These are phyloP conservation scores for Dactylonectria estremocensis DNA, from an alignment of 2,329 filamentous ascomycete genomes.

Conservation along the genomic window DNA sequence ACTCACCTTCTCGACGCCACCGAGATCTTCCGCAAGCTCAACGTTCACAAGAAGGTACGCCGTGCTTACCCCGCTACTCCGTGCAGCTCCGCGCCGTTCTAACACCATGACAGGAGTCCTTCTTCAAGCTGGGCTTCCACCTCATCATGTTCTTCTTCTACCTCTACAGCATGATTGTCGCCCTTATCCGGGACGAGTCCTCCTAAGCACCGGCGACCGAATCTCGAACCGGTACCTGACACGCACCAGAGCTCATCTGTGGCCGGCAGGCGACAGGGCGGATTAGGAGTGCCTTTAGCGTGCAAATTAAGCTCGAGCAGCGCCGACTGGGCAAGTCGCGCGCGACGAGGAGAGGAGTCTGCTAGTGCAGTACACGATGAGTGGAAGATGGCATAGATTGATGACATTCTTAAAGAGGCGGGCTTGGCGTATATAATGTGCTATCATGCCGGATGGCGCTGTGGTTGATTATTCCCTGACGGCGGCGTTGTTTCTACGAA, in stretches of 20 bases:
- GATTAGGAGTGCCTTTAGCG: conserved; percentile 28
- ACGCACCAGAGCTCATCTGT: conserved; percentile 28
- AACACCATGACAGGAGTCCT: conserved; percentile 82
- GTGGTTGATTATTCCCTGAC: conserved; percentile 50
- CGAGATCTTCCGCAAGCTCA: conserved; percentile 99
- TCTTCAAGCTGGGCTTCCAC: conserved; percentile 99
- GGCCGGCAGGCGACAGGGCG: conserved; percentile 28
- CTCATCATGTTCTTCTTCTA: conserved; percentile 99
- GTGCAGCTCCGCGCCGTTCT: conserved; percentile 30
- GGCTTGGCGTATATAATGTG: conserved; percentile 51
- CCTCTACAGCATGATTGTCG: conserved; percentile 98
- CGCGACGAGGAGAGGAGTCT: conserved; percentile 43
- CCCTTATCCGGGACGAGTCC: conserved; percentile 94
- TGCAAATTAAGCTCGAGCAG: conserved; percentile 13
- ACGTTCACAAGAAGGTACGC: conserved; percentile 96
- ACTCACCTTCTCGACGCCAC: conserved; percentile 97
- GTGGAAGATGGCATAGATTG: conserved; percentile 48
- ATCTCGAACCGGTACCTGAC: conserved; percentile 30
- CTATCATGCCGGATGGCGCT: conserved; percentile 52
- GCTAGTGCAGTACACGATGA: conserved; percentile 46
- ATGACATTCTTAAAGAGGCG: conserved; percentile 47
- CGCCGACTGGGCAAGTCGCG: conserved; percentile 40
- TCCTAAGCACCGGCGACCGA: conserved; percentile 69
- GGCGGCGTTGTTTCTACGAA: conserved; percentile 35
- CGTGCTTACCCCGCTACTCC: neutral